A percentile compares a stretch with the other conserved stretches of the same genome.
phyloP scores from a whole-genome alignment of 2,329 filamentous ascomycete species.

The Pseudopithomyces chartarum region DNA sequence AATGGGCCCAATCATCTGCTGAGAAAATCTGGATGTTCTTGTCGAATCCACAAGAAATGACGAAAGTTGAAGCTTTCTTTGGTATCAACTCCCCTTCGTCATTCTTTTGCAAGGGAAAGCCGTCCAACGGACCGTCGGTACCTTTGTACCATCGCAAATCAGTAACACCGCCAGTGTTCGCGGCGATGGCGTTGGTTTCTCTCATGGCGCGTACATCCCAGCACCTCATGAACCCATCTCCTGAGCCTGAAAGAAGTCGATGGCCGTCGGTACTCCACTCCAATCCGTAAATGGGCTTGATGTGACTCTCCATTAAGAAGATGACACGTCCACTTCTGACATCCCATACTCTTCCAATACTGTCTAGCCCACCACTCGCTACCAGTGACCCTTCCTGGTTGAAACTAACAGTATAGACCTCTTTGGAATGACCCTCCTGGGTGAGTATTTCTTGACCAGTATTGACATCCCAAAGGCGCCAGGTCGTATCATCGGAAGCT shows the following conservation, averaged over 20 bases:
- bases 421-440: constrained; percentile 93
- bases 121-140: constrained; percentile 71
- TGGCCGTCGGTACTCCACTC: constrained; percentile 94
- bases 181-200: constrained; percentile 81
- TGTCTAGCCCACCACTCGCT: constrained; percentile 91
- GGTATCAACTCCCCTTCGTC: constrained; percentile 69
- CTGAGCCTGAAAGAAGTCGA: constrained; percentile 88
- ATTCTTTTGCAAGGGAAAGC: constrained; percentile 63
- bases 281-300: constrained; percentile 89
- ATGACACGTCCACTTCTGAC: constrained; percentile 88
- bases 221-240: constrained; percentile 95
- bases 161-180: constrained; percentile 88
- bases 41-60: constrained; percentile 90
- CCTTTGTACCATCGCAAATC: constrained; percentile 96
- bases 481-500: constrained; percentile 94
- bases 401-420: constrained; percentile 89
- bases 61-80: constrained; percentile 88
- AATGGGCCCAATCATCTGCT: constrained; percentile 91
- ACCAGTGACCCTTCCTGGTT: constrained; percentile 89
- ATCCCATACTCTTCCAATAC: constrained; percentile 95
- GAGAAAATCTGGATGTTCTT: constrained; percentile 95
- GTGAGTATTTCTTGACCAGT: constrained; percentile 82
- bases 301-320: constrained; percentile 93
- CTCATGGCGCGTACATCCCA: constrained; percentile 95
- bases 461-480: constrained; percentile 93